Evolutionary conservation across 2,329 filamentous ascomycete species (phyloP), one percentile per base, ranked within the genome.

Genomic region (Fusarium tupiense): DNA sequence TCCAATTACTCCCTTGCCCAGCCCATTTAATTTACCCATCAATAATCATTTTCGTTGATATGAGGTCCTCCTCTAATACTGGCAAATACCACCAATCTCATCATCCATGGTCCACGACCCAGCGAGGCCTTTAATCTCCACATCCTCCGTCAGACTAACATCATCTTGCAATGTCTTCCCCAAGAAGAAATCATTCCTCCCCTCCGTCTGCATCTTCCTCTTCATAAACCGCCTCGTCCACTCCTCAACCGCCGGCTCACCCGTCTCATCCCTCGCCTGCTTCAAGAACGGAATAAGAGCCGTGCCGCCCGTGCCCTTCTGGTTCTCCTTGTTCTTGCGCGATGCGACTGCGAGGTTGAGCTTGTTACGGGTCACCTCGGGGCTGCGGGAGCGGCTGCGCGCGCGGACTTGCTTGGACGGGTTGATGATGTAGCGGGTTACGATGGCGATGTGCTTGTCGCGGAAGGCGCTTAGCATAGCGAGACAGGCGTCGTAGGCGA

Each of bases 371-470:
- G 83, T 83, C n/a, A 82, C 85, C 79, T 88, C 88, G 26, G 87
- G 88, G 69, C 86, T 90, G 63, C 87, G 86, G 38, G 90, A 91
- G 50, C 90, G 88, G 67, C 90, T 89, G 52, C 91, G 85, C 2
- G 89, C 90, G 61, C 92, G 88, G 12, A 91, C 89, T 82, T 96
- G 93, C 31, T 93, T 91, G 4, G 94, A 95, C 50, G 96, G 95
- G 75, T 96, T 86, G 78, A 99, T 93, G 82, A 99, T 97, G 85
- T 98, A 99, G 46, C 96, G 93, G 9, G 94, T 95, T 24, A 99
- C 96, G 77, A 99, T 96, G 81, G 94, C 93, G 78, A 99, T 98
- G 82, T 99, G 96, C 82, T 95, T 97, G 83, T 98, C 95, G 67
- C 95, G 92, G 79, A 98, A 92, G 22, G 85, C 83, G 70, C 88